Percentiles rank a stretch among this genome's conserved stretches.
phyloP scores from a whole-genome alignment of 2,329 filamentous ascomycete genomes.

The Fulvia fulva region DNA sequence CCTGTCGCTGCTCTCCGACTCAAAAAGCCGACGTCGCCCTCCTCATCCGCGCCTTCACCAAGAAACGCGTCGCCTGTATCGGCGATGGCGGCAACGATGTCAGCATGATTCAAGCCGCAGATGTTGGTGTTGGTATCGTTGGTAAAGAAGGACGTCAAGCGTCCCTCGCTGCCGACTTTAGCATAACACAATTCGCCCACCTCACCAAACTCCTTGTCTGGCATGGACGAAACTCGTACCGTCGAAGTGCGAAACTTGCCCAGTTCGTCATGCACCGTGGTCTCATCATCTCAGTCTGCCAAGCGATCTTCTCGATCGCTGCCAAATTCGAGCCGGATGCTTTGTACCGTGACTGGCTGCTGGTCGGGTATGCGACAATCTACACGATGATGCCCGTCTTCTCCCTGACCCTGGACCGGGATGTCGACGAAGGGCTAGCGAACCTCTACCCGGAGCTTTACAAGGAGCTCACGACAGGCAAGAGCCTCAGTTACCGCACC shows the following conservation, averaged over 20 bases:
- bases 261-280: constrained; percentile 98
- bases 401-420: constrained; percentile 87
- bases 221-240: constrained; percentile 97
- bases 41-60: constrained; percentile 85
- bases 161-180: constrained; percentile 92
- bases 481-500: constrained; percentile 82
- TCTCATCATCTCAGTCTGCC: constrained; percentile 89
- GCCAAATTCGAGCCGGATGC: constrained; percentile 90
- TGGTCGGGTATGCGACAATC: constrained; percentile 92
- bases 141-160: constrained; percentile 97
- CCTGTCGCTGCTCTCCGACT: constrained; percentile 92
- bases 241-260: constrained; percentile 87
- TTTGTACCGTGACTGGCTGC: constrained; percentile 91
- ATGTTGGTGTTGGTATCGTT: constrained; percentile 95
- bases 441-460: constrained; percentile 97
- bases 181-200: constrained; percentile 91
- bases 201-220: constrained; percentile 96
- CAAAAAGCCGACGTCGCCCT: constrained; percentile 93
- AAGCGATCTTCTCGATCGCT: constrained; percentile 96
- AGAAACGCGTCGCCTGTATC: constrained; percentile 95
- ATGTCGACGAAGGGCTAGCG: constrained; percentile 89
- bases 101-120: constrained; percentile 97
- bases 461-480: constrained; percentile 88
- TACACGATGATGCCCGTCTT: constrained; percentile 94
- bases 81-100: constrained; percentile 98